Evolutionary conservation across 1,284 basidiomycete genomes (phyloP), one percentile per base, ranked within the genome.

Genomic region (Cryptococcus wingfieldii): DNA sequence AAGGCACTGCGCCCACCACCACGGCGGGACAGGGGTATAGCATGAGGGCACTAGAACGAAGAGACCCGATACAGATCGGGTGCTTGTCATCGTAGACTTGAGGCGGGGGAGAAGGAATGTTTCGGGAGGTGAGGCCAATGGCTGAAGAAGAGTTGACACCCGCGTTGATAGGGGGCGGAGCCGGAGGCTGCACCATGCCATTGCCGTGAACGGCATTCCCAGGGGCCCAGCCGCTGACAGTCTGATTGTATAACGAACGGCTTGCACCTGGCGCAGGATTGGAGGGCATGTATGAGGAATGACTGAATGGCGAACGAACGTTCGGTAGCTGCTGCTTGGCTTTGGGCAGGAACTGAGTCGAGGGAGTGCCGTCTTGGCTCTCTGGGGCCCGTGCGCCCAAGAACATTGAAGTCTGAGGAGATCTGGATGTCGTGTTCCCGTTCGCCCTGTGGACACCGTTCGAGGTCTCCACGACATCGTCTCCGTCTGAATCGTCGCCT

Each of bases 21-120:
- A 90, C 78, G 68, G 90, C 92, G 23, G 81, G 70, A n/a, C 87
- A 83, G 3, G 90, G 91, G 75, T 93, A 93, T 8, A 94, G 80
- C 53, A 95, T 86, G 47, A 95, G 82, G 4, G 89, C 90, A 14
- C 86, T 88, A 9, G 86, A 86, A 43, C 82, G 80, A 49, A 96
- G 79, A 53, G 89, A 87, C 2, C 92, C 92, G 55, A 96, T 93
- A 72, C 92, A 95, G 47, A 95, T 83, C 0, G 75, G 70, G 41
- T 67, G 59, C 48, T 70, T 71, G 28, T 62, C 59, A n/a, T 63
- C 55, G 18, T 53, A 48, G 1, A 54, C 38, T 13, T 60, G 65
- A 4, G 64, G 63, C 31, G 31, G 31, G 10, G 60, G 67, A 23
- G 65, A 59, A 13, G 63, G 65, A 16, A 63, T 50, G 14, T 62